Base-by-base conservation (phyloP, 164 flowering plant species). In the Vitis riparia region DNA sequence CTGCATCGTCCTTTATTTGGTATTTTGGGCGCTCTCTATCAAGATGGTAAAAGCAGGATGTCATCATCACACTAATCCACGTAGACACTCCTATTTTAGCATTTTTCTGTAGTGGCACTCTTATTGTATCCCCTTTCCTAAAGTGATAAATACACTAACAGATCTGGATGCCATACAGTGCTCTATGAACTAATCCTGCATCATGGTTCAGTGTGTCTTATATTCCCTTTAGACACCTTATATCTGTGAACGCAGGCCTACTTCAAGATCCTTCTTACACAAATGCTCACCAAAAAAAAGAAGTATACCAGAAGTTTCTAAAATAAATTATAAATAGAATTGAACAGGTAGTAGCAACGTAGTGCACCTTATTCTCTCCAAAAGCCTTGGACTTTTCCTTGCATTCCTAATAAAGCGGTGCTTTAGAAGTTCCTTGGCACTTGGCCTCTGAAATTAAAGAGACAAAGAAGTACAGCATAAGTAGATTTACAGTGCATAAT, bases 361-460 rank as follows among this genome's bases (percentile, higher is more conserved):
- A 44, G 53, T 50, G 56, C 66, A 95, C 99, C 92, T 90, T 83
- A 95, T 95, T 84, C 97, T 90, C 78, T 95, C 99, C 79, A 86
- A 76, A 73, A 95, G 97, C 85, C 80, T 87, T 50, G 88, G 89
- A 73, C 89, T 91, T 85, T 90, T 95, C 78, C 94, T 88, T 44
- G 92, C 97, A 85, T 82, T 91, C 79, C 79, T 87, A 69, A 95
- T 90, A 68, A 95, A 93, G 11, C 97, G 96, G 76, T 89, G 92
- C 83, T 85, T 95, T 51, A 91, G 76, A 61, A 95, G 98, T 75
- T 95, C 99, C 81, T 90, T 95, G 51, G 99, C 99, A 90, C 97
- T 93, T 71, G 90, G 86, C 77, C 99, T 86, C 98, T 95, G 87
- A 65, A 81, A 80, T 78, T n/a, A 80, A 58, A 48, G 17, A 16